These are phyloP conservation scores for Ogataea angusta DNA, from an alignment of 805 yeast species.

Conservation along the genomic window DNA sequence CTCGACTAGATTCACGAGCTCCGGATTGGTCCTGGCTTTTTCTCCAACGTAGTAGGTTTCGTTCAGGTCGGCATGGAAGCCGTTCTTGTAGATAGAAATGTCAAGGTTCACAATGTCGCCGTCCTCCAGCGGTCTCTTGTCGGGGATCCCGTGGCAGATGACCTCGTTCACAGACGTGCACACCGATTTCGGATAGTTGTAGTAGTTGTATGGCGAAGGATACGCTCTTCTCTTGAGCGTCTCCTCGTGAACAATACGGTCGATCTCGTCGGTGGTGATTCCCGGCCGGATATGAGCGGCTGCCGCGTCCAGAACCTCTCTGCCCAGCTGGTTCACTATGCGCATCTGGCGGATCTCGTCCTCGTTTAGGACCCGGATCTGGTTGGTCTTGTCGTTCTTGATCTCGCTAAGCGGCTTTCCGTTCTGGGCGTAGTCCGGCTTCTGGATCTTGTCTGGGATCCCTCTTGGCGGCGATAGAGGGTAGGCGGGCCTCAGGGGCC, in stretches of 20 bases:
- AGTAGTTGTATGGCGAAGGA: constrained; percentile 94
- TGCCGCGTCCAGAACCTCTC: constrained; percentile 87
- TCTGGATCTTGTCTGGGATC: constrained; percentile 66
- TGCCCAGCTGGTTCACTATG: constrained; percentile 67
- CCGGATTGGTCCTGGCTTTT: constrained; percentile 74
- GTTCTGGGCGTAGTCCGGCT: constrained; percentile 79
- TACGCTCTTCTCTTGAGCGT: constrained; percentile 85
- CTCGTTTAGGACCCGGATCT: constrained; percentile 59
- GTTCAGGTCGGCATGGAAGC: constrained; percentile 91
- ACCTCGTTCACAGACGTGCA: constrained; percentile 95
- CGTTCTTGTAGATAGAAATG: constrained; percentile 78
- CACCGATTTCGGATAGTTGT: constrained; percentile 85
- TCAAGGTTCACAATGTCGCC: constrained; percentile 95
- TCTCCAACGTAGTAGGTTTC: constrained; percentile 97
- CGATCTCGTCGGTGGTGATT: constrained; percentile 89
- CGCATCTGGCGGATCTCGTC: constrained; percentile 74
- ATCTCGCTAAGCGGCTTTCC: constrained; percentile 83
- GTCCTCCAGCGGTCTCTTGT: constrained; percentile 77
- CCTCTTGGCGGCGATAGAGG: constrained; percentile 73
- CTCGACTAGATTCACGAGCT: constrained; percentile 85
- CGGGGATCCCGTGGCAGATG: constrained; percentile 97
- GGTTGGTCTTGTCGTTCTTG: constrained; percentile 61
- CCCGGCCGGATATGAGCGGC: constrained; percentile 86
- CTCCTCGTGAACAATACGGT: constrained; percentile 80
- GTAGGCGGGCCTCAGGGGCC: constrained; percentile 70